Evolutionary conservation across 345 rosid species (phyloP), one percentile per base, ranked within the genome.

Genomic region (Moricandia moricandioides): DNA sequence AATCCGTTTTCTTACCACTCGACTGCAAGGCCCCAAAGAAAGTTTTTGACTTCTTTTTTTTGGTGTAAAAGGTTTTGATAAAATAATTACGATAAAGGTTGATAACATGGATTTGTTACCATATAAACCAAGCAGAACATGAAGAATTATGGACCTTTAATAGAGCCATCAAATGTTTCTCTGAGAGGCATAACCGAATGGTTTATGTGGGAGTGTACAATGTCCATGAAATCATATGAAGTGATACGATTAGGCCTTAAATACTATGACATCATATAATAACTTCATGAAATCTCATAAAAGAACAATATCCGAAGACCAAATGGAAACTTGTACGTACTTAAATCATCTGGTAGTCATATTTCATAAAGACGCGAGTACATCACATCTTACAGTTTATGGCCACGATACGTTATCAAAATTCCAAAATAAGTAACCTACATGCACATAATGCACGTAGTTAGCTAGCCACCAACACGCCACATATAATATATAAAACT

Each of bases 371-470:
- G 58, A 67, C 62, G 31, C 61, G 67, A 58, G 60, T 49, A 34
- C 31, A 54, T 16, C 40, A 27, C 67, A 18, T 29, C 35, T 47
- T 76, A 69, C 64, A 52, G 5, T 18, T 14, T 56, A 70, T 76
- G 31, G 65, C 35, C 71, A 52, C 63, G 43, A 66, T 27, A 70
- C 30, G 16, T 16, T 63, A 51, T 5, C n/a, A 52, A 76, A 54
- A 21, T 43, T 70, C 79, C 65, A 70, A 76, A 76, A 21, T 21
- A 39, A 70, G 70, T 62, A 21, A 77, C 6, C 66, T 55, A 64
- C 80, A 77, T 77, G 80, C 76, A 64, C 54, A 33, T 26, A 63
- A 63, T 70, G 66, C 80, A 70, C 75, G 70, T 76, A 63, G 52
- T 7, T 54, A 30, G 21, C 49, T 14, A n/a, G 59, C 52, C 18